These are phyloP conservation scores for Thinopyrum obtusiflorum DNA, from an alignment of 202 grass and related monocot genomes.

Conservation along the genomic window DNA sequence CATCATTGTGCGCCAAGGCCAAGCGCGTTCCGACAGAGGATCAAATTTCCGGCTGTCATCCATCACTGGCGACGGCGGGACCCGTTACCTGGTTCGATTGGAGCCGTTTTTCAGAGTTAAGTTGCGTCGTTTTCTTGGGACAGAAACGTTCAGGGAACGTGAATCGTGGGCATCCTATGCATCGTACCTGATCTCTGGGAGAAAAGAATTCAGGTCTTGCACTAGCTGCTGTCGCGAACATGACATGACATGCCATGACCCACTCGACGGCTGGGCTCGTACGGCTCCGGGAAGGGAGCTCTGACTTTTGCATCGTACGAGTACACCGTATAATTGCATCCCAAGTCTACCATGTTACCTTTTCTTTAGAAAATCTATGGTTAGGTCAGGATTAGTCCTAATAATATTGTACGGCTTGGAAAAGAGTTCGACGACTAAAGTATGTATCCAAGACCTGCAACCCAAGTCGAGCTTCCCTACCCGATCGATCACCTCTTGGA, in stretches of 20 bases:
- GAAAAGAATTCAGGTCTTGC: neutral
- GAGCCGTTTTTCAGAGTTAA: neutral
- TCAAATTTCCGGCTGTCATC: neutral
- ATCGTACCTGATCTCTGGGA: neutral
- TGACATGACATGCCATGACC: too few relatives aligned
- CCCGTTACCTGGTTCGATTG: neutral
- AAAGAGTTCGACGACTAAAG: neutral
- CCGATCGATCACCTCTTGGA: neutral
- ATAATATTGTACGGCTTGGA: neutral
- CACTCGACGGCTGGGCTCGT: neutral
- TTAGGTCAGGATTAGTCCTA: neutral
- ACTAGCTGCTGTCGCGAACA: neutral
- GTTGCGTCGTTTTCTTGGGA: neutral
- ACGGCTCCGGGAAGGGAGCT: neutral
- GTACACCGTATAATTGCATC: neutral
- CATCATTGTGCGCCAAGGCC: neutral
- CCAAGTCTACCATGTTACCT: neutral
- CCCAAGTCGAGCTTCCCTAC: slow-evolving; percentile 1
- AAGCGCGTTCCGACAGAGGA: neutral
- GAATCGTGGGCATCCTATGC: neutral
- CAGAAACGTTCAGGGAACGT: neutral
- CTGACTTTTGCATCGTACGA: slow-evolving; percentile 4
- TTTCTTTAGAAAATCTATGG: neutral
- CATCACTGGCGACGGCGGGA: too few relatives aligned
- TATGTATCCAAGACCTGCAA: neutral